Percentiles rank a stretch among this genome's conserved stretches.
phyloP scores from a whole-genome alignment of 129 eudicot genomes.

The Flaveria robusta region DNA sequence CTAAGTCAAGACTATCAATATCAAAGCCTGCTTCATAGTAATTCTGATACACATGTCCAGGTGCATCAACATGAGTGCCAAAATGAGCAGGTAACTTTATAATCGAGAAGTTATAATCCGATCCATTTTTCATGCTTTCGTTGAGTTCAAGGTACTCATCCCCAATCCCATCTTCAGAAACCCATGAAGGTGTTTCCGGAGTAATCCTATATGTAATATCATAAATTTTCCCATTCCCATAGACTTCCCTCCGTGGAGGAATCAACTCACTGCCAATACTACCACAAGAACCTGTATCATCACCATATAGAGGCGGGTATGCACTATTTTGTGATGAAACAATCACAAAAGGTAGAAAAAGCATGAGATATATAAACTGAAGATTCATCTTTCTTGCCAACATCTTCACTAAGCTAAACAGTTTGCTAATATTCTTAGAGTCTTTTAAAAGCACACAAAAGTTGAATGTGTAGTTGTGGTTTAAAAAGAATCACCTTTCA shows the following conservation, averaged over 20 bases:
- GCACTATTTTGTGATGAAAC: slow-evolving; percentile 25
- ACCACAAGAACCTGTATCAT: slow-evolving; percentile 25
- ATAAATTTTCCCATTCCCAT: slow-evolving; percentile 51
- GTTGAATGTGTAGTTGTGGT: neutral
- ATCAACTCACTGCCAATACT: slow-evolving; percentile 14
- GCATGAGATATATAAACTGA: slow-evolving; percentile 23
- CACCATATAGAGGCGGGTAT: slow-evolving; percentile 32
- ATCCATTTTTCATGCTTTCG: slow-evolving; percentile 72
- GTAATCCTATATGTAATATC: slow-evolving; percentile 68
- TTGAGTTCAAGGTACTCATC: slow-evolving; percentile 44
- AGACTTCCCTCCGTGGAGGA: slow-evolving; percentile 54
- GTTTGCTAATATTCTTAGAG: slow-evolving; percentile 19
- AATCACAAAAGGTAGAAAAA: slow-evolving; percentile 13
- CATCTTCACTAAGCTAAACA: slow-evolving; percentile 1
- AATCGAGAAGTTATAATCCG: slow-evolving; percentile 58
- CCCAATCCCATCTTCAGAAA: slow-evolving; percentile 50
- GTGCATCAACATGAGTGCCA: slow-evolving; percentile 95
- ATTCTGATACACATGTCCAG: slow-evolving; percentile 68
- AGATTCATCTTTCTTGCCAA: slow-evolving; percentile 27
- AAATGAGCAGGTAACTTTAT: slow-evolving; percentile 70
- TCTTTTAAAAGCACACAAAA: neutral
- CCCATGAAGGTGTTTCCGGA: slow-evolving; percentile 46
- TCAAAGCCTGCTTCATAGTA: slow-evolving; percentile 79
- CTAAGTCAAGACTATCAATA: slow-evolving; percentile 73
- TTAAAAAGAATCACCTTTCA: slow-evolving; percentile 9